Base-by-base conservation (phyloP, 805 yeast genomes). In the Osmozyma mogii region DNA sequence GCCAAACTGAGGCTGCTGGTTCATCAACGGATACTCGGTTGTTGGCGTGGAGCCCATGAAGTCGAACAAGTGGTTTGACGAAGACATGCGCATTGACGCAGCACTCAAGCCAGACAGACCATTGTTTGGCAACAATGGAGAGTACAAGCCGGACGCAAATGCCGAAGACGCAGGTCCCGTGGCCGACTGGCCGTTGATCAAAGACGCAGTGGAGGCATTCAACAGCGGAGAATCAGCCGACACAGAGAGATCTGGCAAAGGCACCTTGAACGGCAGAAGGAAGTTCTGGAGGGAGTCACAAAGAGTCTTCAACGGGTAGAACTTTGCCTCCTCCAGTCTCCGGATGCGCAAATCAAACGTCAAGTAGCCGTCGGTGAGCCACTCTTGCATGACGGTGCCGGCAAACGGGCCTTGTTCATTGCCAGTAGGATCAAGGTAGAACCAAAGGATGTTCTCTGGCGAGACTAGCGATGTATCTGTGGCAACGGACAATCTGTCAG, bases 321-420 rank as follows among this genome's bases (percentile, higher is more conserved):
- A 82, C 9, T 41, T 47, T 1, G 49, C 27, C 35, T 78, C 84
- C 26, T 69, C 79, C 13, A 62, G 69, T 18, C 89, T 68, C 32
- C 80, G 67, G 32, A 85, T 58, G 23, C 57, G 56, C 37, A 84
- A 58, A 34, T 67, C 73, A 8, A 60, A 62, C 22, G 58, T 58
- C 41, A 84, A 61, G 54, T 78, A 82, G 3, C 75, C 73, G 24
- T 67, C 68, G 6, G 68, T 47, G 34, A 69, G 73, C 95, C 95
- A 84, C 29, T 62, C 73, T 40, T 82, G 88, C 95, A 84, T 84
- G 54, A 69, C 56, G 15, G 55, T 50, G 3, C 88, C 85, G 27
- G 64, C 62, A 54, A 84, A 84, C 3, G 95, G 95, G 14, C 95
- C 95, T 49, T 84, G 94, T 37, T 74, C 76, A 29, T 56, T 65